Evolutionary conservation across 441 rosid genomes (phyloP).

Genomic region (Gossypium aridum): DNA sequence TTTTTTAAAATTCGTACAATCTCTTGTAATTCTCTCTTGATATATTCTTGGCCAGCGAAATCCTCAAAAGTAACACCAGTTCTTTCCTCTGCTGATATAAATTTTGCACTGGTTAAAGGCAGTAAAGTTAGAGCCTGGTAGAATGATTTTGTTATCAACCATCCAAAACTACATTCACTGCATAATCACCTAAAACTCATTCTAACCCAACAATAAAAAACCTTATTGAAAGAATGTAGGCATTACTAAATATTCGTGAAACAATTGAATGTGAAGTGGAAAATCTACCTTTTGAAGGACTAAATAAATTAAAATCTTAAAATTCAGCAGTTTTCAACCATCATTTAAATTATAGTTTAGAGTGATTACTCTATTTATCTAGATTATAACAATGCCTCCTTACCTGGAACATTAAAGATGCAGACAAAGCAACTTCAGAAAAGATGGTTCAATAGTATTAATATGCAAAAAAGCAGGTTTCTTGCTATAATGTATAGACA

Average conservation of each 20-base stretch:
- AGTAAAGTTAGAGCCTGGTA: slow-evolving; percentile 20
- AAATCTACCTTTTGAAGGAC: background rate
- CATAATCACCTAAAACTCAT: slow-evolving; percentile 7
- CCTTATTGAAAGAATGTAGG: background rate
- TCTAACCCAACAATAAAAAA: background rate
- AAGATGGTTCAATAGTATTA: background rate
- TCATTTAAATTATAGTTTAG: slow-evolving; percentile 1
- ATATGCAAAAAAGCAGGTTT: background rate
- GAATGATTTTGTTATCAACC: background rate
- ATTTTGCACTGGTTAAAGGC: slow-evolving; percentile 61
- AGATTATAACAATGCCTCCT: background rate
- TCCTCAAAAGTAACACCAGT: slow-evolving; percentile 96
- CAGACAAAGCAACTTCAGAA: slow-evolving; percentile 2
- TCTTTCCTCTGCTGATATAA: slow-evolving; percentile 89
- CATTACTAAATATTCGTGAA: background rate
- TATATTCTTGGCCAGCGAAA: slow-evolving; percentile 98
- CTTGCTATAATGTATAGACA: background rate
- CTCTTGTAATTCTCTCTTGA: slow-evolving; percentile 86
- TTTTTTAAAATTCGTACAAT: slow-evolving; percentile 83
- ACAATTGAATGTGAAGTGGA: background rate
- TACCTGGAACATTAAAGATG: background rate
- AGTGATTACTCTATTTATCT: background rate
- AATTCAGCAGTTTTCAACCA: slow-evolving; percentile 2
- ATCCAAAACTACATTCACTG: background rate
- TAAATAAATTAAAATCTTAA: slow-evolving; percentile 2